These are phyloP conservation scores for Ganoderma meredithae DNA, from an alignment of 1,284 basidiomycete species.

Conservation along the genomic window DNA sequence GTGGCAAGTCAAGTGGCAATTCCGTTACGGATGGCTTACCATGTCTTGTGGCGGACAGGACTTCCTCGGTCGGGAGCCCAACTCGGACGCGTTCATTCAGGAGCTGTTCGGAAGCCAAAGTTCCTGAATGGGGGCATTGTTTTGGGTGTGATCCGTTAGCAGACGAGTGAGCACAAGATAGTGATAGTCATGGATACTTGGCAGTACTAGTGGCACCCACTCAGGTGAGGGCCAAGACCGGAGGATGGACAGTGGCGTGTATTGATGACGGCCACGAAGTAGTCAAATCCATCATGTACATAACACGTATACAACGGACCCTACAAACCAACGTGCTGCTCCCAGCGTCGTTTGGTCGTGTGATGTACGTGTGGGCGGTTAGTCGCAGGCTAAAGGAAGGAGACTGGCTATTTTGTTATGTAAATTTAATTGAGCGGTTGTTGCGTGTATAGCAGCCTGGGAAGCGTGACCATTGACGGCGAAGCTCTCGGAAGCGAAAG, in stretches of 20 bases:
- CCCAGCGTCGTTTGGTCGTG: not conserved
- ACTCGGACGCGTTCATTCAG: slow-evolving; percentile 79
- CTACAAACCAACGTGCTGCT: not conserved
- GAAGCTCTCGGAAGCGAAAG: not conserved
- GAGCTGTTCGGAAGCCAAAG: slow-evolving; percentile 58
- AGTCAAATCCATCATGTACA: not conserved
- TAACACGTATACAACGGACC: not conserved
- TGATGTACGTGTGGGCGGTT: not conserved
- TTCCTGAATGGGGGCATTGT: not conserved
- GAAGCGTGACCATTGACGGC: not conserved
- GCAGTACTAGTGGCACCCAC: not conserved
- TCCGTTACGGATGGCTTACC: not conserved
- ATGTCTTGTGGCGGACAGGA: slow-evolving; percentile 46
- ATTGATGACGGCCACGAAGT: not conserved
- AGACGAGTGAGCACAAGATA: not conserved
- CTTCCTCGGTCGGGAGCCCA: slow-evolving; percentile 81
- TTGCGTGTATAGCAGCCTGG: not conserved
- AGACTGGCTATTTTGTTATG: not conserved
- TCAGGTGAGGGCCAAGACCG: slow-evolving; percentile 1
- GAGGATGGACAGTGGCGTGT: not conserved
- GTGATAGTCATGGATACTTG: not conserved
- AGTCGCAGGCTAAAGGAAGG: not conserved
- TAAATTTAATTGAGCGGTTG: not conserved
- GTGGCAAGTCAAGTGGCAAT: not conserved
- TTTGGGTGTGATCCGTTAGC: not conserved